Evolutionary conservation across 306 rosid species (phyloP), one percentile per base, ranked within the genome.

Genomic region (Hippophae rhamnoides): DNA sequence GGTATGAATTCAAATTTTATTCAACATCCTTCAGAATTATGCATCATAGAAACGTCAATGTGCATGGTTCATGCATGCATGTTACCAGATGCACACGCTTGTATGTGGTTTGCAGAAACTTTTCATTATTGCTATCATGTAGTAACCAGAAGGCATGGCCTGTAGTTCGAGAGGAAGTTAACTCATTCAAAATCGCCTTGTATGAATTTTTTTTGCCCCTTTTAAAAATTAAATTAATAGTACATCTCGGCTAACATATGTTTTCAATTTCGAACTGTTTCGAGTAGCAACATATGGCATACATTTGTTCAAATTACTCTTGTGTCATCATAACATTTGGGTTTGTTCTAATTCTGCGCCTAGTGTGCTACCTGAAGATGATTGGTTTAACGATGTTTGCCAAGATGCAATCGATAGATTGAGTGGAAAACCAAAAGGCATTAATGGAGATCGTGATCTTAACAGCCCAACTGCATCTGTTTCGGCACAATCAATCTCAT

Each of bases 381-480:
- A 86, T 5, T 93, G 97, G 99, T 93, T 89, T 56, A 76, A 82
- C 43, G 97, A 86, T 27, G 56, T 89, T 54, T 86, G 99, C 72
- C 95, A 82, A 74, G 97, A 84, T 57, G 86, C 90, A 43, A 76
- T 84, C 58, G 95, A 86, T 66, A 86, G 97, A 69, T 70, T 89
- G 40, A 89, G 95, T 58, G 99, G 99, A 54, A 93, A 63, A 70
- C 97, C 99, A 14, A 89, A 82, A 71, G 85, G 82, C 50, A 66
- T 74, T 59, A 89, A 84, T 23, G 97, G 94, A 10, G 99, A 89
- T 41, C 85, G 89, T 40, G 99, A 93, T 9, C 84, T 56, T 51
- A 86, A 74, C 67, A 93, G 99, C 82, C 99, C 99, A 23, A 93
- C 99, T 3, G 95, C 99, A 6, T 93, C 99, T 3, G 76, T 88